phyloP scores from a whole-genome alignment of 805 yeast genomes.

The Brettanomyces nanus region DNA sequence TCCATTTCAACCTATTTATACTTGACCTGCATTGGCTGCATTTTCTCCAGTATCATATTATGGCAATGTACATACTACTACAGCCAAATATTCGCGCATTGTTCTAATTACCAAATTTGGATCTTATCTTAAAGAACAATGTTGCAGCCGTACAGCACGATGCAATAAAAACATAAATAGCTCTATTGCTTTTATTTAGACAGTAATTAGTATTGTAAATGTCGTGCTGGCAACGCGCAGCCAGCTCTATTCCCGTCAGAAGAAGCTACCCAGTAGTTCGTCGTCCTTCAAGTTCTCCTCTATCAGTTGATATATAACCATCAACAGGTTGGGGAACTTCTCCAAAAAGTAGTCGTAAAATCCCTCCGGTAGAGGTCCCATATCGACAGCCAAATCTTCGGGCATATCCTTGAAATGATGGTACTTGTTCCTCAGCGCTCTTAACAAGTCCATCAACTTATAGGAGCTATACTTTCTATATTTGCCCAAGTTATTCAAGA shows the following conservation, averaged over 20 bases:
- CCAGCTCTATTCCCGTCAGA: not conserved
- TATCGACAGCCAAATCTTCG: constrained; percentile 45
- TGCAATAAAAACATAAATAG: too few relatives aligned
- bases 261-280: constrained; percentile 42
- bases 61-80: too few relatives aligned
- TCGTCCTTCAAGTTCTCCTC: constrained; percentile 53
- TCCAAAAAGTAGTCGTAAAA: constrained; percentile 68
- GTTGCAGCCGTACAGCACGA: too few relatives aligned
- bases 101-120: too few relatives aligned
- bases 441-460: constrained; percentile 72
- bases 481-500: constrained; percentile 79
- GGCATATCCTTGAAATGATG: constrained; percentile 94
- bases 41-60: too few relatives aligned
- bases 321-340: constrained; percentile 70
- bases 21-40: too few relatives aligned
- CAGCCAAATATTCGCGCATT: too few relatives aligned
- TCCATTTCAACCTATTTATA: too few relatives aligned
- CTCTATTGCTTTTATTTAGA: too few relatives aligned
- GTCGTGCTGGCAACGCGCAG: too few relatives aligned
- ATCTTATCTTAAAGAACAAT: too few relatives aligned
- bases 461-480: constrained; percentile 80
- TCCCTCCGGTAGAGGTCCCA: constrained; percentile 80
- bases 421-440: constrained; percentile 88
- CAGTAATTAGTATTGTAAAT: too few relatives aligned
- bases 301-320: constrained; percentile 65